Base-by-base conservation (phyloP, 257 asterid species). In the Solanum sejunctum region DNA sequence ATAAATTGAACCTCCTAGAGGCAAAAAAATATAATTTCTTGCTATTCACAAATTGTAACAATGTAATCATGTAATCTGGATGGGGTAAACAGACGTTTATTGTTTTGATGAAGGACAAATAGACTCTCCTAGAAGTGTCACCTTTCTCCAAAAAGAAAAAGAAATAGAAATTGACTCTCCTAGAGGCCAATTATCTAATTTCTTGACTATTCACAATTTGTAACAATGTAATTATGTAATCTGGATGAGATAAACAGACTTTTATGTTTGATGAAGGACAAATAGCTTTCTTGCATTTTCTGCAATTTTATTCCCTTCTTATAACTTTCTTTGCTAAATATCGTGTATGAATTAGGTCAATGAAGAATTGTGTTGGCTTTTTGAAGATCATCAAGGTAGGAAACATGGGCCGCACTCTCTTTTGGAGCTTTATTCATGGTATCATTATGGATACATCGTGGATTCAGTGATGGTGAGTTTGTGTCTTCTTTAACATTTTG, bases 341-440 rank as follows among this genome's bases (percentile, higher is more conserved):
- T 77, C 28, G 63, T 83, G 66, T 36, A 63, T 85, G 84, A 82
- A 75, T 21, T 90, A 94, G 98, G 70, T 86, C 8, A 93, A 89
- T 80, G 95, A 94, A 84, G 95, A 94, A 80, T 87, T 91, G 57
- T 95, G 98, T 86, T 97, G 99, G 99, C 75, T 95, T 85, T 88
- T 88, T 87, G 94, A 91, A 92, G 98, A 94, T 69, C 93, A 89
- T 9, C 91, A 92, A 61, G 98, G 99, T 83, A 87, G 82, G 73
- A 93, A 90, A 86, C 98, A 89, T 41, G 98, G 99, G 84, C 99
- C 98, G 0, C 91, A 95, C 88, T 86, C 98, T 77, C 93, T 95
- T 77, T 47, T 85, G 3, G 97, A 94, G 89, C 97, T 97, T 70
- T 84, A 91, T 87, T 90, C 98, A 15, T 97, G 98, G 98, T 87